Evolutionary conservation across 2,329 filamentous ascomycete species (phyloP).

Genomic region (Nigrograna mackinnonii): DNA sequence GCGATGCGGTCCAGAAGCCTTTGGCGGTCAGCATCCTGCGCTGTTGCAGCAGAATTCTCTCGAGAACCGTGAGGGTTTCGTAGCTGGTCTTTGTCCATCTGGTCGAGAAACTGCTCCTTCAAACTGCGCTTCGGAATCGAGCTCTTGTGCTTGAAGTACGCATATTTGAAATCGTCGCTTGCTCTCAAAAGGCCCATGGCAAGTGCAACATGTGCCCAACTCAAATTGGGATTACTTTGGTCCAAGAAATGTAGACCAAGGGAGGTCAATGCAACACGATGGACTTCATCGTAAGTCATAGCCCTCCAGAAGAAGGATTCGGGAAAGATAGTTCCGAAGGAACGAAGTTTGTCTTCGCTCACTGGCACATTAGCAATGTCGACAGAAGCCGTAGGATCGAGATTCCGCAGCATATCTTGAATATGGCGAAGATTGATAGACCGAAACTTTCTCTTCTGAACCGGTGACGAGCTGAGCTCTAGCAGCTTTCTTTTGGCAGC

Average conservation of each 20-base stretch:
- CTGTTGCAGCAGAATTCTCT: background rate
- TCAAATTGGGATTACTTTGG: slow-evolving; percentile 26
- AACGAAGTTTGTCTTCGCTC: slow-evolving; percentile 16
- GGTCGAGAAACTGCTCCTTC: background rate
- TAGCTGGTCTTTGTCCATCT: background rate
- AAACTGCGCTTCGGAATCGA: background rate
- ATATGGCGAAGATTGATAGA: slow-evolving; percentile 69
- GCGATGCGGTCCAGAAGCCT: slow-evolving; percentile 52
- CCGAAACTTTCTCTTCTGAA: slow-evolving; percentile 27
- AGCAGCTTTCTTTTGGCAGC: slow-evolving; percentile 1
- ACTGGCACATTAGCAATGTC: slow-evolving; percentile 26
- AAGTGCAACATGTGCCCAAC: slow-evolving; percentile 44
- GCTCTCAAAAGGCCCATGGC: slow-evolving; percentile 47
- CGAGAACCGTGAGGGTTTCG: background rate
- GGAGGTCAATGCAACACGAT: slow-evolving; percentile 60
- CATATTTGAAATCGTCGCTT: slow-evolving; percentile 54
- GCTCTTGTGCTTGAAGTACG: slow-evolving; percentile 22
- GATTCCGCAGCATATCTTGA: slow-evolving; percentile 61
- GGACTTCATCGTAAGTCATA: slow-evolving; percentile 63
- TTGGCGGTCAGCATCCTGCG: slow-evolving; percentile 45
- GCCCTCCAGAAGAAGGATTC: slow-evolving; percentile 49
- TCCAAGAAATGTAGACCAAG: slow-evolving; percentile 47
- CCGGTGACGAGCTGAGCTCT: slow-evolving; percentile 5
- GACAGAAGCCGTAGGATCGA: slow-evolving; percentile 39
- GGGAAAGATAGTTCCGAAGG: slow-evolving; percentile 25